Evolutionary conservation across 148 eudicot genomes (phyloP), one percentile per base, ranked within the genome.

Genomic region (Camellia japonica): DNA sequence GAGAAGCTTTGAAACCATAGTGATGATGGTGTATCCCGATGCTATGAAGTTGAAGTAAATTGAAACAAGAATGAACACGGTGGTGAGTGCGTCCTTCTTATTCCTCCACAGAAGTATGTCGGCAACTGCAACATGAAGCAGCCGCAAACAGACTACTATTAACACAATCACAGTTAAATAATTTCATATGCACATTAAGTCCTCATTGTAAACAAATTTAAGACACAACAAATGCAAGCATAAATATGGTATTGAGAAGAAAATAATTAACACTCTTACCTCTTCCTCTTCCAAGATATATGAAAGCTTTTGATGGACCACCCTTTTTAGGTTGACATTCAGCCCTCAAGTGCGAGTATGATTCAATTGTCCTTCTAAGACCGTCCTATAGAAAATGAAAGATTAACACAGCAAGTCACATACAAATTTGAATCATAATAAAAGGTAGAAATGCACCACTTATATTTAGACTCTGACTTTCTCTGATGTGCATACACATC

Each of bases 281-380:
- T 83, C 76, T 89, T 83, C 97, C 93, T 59, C 88, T 83, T 78
- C 97, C 97, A 89, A 92, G 94, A 88, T 81, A 83, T 79, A 79
- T 60, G 56, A 87, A 88, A 49, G 91, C 87, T 88, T 90, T 93
- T 19, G 97, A 93, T 60, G 89, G 90, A 54, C 93, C 92, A 71
- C 87, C 94, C 84, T 83, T 92, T 88, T 82, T 88, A 41, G 85
- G 84, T 83, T 58, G 87, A 63, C 85, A 88, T 81, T 87, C 93
- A 77, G 91, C 98, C 78, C 94, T 91, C 78, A 94, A 85, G 80
- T 94, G 93, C 38, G 94, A 86, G 89, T 97, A 94, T 69, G 99
- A 92, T 75, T 94, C 98, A 75, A 92, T 97, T 76, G 99, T 97
- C 87, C 85, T 89, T 82, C 87, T 93, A 65, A 97, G 85, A 82